Evolutionary conservation across 2,329 filamentous ascomycete species (phyloP).

Genomic region (Penicillium sp.): DNA sequence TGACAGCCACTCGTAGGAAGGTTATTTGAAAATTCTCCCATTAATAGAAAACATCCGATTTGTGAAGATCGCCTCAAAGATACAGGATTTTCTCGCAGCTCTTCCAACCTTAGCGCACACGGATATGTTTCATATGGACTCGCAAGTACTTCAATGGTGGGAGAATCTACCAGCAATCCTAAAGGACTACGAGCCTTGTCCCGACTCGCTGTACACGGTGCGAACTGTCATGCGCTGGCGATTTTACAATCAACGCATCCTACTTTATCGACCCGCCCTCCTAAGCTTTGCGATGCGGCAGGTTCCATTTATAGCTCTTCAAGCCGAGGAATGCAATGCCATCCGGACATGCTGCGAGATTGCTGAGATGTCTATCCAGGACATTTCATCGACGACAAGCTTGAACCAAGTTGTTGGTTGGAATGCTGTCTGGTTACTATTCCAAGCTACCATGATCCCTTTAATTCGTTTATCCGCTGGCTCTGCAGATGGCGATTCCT

Average conservation of each 20-base stretch:
- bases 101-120: conserved; percentile 63
- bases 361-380: conserved; percentile 66
- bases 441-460: conserved; percentile 75
- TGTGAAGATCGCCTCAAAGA: conserved; percentile 72
- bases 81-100: conserved; percentile 68
- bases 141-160: conserved; percentile 68
- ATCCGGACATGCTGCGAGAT: conserved; percentile 66
- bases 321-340: conserved; percentile 62
- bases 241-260: conserved; percentile 72
- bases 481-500: not conserved
- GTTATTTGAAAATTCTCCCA: conserved; percentile 64
- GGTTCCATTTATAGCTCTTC: conserved; percentile 48
- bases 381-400: conserved; percentile 66
- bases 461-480: conserved; percentile 46
- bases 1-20: conserved; percentile 39
- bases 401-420: conserved; percentile 73
- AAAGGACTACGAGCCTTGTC: conserved; percentile 62
- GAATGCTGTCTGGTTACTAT: conserved; percentile 79
- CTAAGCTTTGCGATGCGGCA: conserved; percentile 59
- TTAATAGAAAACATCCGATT: conserved; percentile 74
- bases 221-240: conserved; percentile 78
- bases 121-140: conserved; percentile 64
- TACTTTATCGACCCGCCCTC: conserved; percentile 69
- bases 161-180: conserved; percentile 65
- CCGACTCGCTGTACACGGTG: conserved; percentile 65